Conservation (phyloP, 768 basidiomycete genomes). For the Filobasidium wieringae region DNA sequence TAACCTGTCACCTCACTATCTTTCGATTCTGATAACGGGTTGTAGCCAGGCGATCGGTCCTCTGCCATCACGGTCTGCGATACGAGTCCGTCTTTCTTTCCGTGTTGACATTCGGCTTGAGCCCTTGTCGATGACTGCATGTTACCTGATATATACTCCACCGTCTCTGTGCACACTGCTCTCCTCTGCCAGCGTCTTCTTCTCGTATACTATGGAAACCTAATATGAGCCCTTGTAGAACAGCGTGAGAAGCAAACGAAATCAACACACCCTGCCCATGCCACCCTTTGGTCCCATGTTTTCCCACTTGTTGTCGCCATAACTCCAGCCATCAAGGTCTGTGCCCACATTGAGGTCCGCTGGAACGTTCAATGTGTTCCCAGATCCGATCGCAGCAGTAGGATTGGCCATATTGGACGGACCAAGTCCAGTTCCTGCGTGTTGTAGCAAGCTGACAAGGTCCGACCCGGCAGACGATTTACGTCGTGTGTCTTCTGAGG, state of each 20-base stretch:
- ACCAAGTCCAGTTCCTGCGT: not conserved
- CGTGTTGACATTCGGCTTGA: not conserved
- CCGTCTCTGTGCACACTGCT: conserved; percentile 60
- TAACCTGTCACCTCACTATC: not conserved
- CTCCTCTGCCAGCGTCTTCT: conserved; percentile 76
- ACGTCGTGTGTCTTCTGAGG: no score
- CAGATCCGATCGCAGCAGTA: not conserved
- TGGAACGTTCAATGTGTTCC: not conserved
- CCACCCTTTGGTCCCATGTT: conserved; percentile 60
- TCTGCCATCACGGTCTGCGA: not conserved
- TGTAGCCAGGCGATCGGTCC: not conserved
- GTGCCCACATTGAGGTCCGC: conserved; percentile 41
- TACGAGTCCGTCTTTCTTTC: not conserved
- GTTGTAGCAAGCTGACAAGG: not conserved
- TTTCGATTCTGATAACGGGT: not conserved
- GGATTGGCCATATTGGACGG: not conserved
- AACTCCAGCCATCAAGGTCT: conserved; percentile 83
- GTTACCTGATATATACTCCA: conserved; percentile 43
- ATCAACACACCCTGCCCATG: conserved; percentile 54
- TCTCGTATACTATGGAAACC: conserved; percentile 59
- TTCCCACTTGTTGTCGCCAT: conserved; percentile 95
- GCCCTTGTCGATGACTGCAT: not conserved
- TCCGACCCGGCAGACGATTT: not conserved
- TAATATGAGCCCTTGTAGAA: not conserved
- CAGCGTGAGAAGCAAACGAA: not conserved